A percentile compares a stretch with the other conserved stretches of the same genome.
Conservation (phyloP, 1,284 basidiomycete species). For the Ceratobasidium sp. region DNA sequence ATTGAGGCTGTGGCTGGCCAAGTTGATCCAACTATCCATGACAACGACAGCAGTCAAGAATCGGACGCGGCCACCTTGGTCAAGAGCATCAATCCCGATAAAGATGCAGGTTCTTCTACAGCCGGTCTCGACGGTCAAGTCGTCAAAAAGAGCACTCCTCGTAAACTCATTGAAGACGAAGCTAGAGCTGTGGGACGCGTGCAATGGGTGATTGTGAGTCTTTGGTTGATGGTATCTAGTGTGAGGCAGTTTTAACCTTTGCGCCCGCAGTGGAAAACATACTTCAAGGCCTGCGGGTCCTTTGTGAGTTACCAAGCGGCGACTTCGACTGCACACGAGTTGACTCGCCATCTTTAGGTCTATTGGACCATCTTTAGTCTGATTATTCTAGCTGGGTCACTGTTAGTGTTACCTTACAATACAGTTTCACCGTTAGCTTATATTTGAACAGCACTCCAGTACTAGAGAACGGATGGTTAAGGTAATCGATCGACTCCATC, state of each 20-base stretch:
- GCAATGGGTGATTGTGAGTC: conserved; percentile 60
- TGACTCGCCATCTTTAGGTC: conserved; percentile 46
- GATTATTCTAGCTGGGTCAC: conserved; percentile 53
- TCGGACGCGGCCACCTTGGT: conserved; percentile 32
- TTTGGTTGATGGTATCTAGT: not conserved
- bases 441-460: conserved; percentile 75
- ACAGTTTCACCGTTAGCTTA: not conserved
- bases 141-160: conserved; percentile 64
- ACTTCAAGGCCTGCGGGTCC: conserved; percentile 72
- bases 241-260: not conserved
- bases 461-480: conserved; percentile 82
- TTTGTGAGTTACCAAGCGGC: not conserved
- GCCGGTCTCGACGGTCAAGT: conserved; percentile 47
- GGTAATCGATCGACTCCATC: conserved; percentile 52
- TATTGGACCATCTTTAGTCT: conserved; percentile 78
- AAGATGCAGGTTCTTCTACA: conserved; percentile 43
- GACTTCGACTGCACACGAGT: not conserved
- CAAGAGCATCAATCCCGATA: conserved; percentile 27
- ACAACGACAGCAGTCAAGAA: conserved; percentile 40
- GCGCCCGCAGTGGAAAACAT: conserved; percentile 66
- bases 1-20: conserved; percentile 48
- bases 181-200: conserved; percentile 86
- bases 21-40: conserved; percentile 51
- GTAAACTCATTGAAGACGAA: conserved; percentile 92
- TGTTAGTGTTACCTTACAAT: not conserved